phyloP scores from a whole-genome alignment of 306 rosid genomes.

The Echinosophora koreensis region DNA sequence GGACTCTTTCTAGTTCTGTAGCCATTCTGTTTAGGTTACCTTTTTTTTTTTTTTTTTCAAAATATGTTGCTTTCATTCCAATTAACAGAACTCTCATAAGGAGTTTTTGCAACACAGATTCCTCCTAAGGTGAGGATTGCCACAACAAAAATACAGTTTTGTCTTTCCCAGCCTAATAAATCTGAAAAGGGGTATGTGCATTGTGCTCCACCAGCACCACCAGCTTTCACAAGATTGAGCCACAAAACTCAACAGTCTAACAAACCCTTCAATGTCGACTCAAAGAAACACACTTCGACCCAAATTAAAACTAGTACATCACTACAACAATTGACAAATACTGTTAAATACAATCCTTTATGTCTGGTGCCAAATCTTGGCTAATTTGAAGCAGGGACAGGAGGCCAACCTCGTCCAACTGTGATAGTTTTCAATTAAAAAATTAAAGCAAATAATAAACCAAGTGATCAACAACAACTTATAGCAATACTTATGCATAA shows the following conservation, averaged over 20 bases:
- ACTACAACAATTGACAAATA: constrained; percentile 28
- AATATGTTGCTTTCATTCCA: constrained; percentile 24
- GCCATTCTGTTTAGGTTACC: too few relatives aligned
- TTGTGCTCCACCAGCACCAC: constrained; percentile 44
- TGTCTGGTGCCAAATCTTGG: constrained; percentile 27
- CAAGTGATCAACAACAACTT: too few relatives aligned
- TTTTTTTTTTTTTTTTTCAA: too few relatives aligned
- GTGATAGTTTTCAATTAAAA: constrained; percentile 34
- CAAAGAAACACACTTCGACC: constrained; percentile 23
- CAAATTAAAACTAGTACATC: constrained; percentile 38
- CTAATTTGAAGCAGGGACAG: constrained; percentile 56
- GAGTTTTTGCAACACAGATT: constrained; percentile 37
- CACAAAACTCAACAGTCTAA: constrained; percentile 32
- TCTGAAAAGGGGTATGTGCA: too few relatives aligned
- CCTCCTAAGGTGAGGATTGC: constrained; percentile 43
- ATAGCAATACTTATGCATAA: too few relatives aligned
- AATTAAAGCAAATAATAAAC: too few relatives aligned
- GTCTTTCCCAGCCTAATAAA: constrained; percentile 35
- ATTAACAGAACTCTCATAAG: constrained; percentile 14
- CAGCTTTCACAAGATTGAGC: constrained; percentile 22
- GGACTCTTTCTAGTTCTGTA: too few relatives aligned
- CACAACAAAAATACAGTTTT: constrained; percentile 2
- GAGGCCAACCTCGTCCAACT: constrained; percentile 92
- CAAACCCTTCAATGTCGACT: constrained; percentile 40
- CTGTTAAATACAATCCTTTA: constrained; percentile 37